A percentile compares a stretch with the other conserved stretches of the same genome.
phyloP scores from a whole-genome alignment of 164 flowering plant species.

The Paratinospora sagittata region DNA sequence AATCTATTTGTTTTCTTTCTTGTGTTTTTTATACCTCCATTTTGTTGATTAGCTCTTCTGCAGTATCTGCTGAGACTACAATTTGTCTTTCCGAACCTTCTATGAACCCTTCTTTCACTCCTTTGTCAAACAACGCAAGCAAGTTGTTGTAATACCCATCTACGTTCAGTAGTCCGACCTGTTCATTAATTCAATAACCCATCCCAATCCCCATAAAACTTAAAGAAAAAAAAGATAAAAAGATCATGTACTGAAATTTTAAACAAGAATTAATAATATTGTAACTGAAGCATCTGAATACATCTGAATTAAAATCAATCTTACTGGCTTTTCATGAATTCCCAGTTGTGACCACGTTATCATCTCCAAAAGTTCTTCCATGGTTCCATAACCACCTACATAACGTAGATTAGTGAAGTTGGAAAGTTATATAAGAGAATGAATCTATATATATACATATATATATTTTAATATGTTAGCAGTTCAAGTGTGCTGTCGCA shows the following conservation, averaged over 20 bases:
- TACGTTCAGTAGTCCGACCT: slow-evolving; percentile 65
- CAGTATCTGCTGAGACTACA: slow-evolving; percentile 42
- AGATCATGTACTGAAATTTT: background rate
- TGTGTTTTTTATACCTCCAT: slow-evolving; percentile 45
- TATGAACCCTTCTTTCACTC: slow-evolving; percentile 74
- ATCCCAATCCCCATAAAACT: too few species aligned
- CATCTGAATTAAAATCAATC: background rate
- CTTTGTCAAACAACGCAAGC: slow-evolving; percentile 59
- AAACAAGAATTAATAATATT: too few species aligned
- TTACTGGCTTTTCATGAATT: slow-evolving; percentile 65
- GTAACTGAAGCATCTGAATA: too few species aligned
- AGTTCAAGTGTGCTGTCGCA: background rate
- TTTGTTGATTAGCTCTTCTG: slow-evolving; percentile 43
- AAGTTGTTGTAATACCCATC: slow-evolving; percentile 60
- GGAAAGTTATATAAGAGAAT: background rate
- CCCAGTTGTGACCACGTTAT: slow-evolving; percentile 65
- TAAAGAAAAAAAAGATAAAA: background rate
- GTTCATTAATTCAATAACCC: background rate
- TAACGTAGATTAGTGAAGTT: background rate
- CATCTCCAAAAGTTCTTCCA: slow-evolving; percentile 62
- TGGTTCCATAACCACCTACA: slow-evolving; percentile 65
- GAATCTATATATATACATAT: too few species aligned
- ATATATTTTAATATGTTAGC: too few species aligned
- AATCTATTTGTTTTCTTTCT: background rate
- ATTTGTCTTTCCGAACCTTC: slow-evolving; percentile 43